These are phyloP conservation scores for Teunomyces kruisii DNA, from an alignment of 805 yeast genomes.

Conservation along the genomic window DNA sequence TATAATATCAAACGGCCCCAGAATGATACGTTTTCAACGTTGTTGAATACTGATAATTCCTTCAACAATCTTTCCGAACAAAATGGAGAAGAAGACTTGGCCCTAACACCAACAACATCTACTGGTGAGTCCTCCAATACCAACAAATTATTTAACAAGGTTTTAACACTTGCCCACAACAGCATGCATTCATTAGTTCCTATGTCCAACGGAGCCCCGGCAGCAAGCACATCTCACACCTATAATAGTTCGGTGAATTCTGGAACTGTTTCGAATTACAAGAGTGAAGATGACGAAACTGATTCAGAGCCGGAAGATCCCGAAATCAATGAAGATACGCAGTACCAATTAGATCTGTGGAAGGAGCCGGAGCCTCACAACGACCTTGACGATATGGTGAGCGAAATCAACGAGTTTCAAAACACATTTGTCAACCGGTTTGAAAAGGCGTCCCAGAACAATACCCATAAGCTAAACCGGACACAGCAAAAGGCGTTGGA, in stretches of 20 bases:
- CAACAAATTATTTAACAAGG: conserved; percentile 5
- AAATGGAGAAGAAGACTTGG: background rate
- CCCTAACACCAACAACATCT: background rate
- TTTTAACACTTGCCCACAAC: conserved; percentile 15
- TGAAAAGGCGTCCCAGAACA: conserved; percentile 6
- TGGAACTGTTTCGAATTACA: conserved; percentile 13
- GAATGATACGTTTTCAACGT: background rate
- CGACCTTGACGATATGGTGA: conserved; percentile 13
- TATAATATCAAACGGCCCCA: conserved; percentile 24
- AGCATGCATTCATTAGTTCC: conserved; percentile 18
- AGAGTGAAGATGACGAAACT: conserved; percentile 20
- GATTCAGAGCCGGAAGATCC: conserved; percentile 4
- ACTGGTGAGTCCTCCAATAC: background rate
- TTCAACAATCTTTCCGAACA: conserved; percentile 8
- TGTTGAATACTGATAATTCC: conserved; percentile 21
- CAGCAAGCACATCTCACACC: background rate
- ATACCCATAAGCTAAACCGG: conserved; percentile 19
- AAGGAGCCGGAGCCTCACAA: background rate
- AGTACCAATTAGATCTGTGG: conserved; percentile 5
- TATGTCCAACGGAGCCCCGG: conserved; percentile 1
- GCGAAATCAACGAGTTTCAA: conserved; percentile 32
- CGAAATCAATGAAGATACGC: conserved; percentile 1
- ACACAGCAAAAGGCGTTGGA: conserved; percentile 37
- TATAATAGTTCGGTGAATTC: background rate
- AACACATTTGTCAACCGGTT: conserved; percentile 27